Conservation (phyloP, 208 protist species). For the Leptomonas pyrrhocoris region DNA sequence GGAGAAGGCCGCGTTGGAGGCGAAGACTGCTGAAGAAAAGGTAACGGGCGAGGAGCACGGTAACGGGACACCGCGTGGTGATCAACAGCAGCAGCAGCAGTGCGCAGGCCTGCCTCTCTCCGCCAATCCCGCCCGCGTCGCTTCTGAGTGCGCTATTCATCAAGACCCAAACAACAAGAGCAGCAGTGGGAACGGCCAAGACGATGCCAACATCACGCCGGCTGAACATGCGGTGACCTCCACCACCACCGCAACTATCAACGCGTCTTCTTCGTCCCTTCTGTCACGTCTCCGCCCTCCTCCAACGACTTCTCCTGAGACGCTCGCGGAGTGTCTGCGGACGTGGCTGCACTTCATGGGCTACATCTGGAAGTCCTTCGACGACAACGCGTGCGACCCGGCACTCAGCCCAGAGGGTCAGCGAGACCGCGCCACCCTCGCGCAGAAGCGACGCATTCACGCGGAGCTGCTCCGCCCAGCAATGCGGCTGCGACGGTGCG, state of each 20-base stretch:
- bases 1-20: not conserved
- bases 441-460: conserved; percentile 54
- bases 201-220: not conserved
- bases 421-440: conserved; percentile 47
- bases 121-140: not conserved
- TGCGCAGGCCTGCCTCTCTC: not conserved
- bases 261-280: not conserved
- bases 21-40: not conserved
- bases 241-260: not conserved
- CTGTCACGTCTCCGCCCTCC: conserved; percentile 1
- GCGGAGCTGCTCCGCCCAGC: conserved; percentile 47
- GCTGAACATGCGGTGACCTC: not conserved
- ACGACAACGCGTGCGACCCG: conserved; percentile 75
- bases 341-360: conserved; percentile 87
- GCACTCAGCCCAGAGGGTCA: conserved; percentile 36
- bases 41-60: not conserved
- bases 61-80: not conserved
- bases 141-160: not conserved
- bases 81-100: not conserved
- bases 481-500: conserved; percentile 33
- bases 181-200: not conserved
- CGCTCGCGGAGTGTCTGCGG: conserved; percentile 69
- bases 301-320: conserved; percentile 20
- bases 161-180: conserved; percentile 1
- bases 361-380: conserved; percentile 82